phyloP scores from a whole-genome alignment of 2,329 filamentous ascomycete genomes.

The Neodidymelliopsis sp. region DNA sequence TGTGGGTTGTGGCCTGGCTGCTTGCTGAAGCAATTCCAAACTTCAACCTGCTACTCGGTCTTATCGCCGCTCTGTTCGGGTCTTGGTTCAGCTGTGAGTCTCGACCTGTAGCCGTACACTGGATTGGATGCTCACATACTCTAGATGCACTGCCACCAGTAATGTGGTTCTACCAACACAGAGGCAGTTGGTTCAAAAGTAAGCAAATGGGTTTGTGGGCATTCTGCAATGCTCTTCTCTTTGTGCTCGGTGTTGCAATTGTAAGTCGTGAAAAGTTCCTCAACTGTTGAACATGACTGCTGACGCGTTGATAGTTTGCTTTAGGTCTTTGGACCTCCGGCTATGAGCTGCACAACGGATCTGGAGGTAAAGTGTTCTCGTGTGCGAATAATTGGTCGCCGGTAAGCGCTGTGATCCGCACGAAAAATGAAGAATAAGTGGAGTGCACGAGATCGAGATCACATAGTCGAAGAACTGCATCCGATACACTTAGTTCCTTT shows the following conservation, averaged over 20 bases:
- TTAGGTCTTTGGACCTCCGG: conserved; percentile 43
- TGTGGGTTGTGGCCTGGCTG: conserved; percentile 70
- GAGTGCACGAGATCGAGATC: too few relatives aligned
- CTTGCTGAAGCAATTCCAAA: conserved; percentile 74
- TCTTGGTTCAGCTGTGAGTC: conserved; percentile 70
- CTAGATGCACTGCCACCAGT: conserved; percentile 52
- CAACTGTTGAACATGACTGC: not conserved
- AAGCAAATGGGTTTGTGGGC: conserved; percentile 55
- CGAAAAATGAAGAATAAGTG: not conserved
- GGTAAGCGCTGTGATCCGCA: conserved; percentile 10
- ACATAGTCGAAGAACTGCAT: too few relatives aligned
- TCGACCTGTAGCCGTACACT: not conserved
- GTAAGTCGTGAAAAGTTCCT: conserved; percentile 24
- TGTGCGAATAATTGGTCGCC: conserved; percentile 43
- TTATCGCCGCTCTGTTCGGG: conserved; percentile 68
- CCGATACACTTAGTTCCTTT: too few relatives aligned
- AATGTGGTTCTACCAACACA: conserved; percentile 60
- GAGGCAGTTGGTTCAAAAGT: conserved; percentile 48
- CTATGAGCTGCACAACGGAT: conserved; percentile 28
- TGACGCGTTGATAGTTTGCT: conserved; percentile 27
- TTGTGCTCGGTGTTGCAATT: conserved; percentile 44
- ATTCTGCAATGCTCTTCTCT: conserved; percentile 54
- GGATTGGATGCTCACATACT: not conserved
- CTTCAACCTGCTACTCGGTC: conserved; percentile 71
- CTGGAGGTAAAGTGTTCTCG: conserved; percentile 38